Evolutionary conservation across 116 monocot genomes (phyloP).

Genomic region (Dioscorea cayenensis): DNA sequence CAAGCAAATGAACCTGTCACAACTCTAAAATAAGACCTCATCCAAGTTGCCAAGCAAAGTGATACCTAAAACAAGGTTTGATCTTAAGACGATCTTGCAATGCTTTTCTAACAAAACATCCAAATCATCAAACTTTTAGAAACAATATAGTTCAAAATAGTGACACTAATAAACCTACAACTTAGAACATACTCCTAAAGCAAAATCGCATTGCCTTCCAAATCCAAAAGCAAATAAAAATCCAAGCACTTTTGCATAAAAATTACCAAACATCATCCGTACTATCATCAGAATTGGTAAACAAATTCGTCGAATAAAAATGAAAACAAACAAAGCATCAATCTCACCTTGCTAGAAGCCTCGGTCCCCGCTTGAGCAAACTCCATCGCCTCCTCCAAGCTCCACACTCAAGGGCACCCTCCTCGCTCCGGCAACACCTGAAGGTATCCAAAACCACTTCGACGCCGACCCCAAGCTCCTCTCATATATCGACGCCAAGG

Average conservation of each 20-base stretch:
- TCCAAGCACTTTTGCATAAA: not conserved
- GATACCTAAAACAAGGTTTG: not conserved
- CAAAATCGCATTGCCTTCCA: not conserved
- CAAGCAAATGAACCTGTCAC: not conserved
- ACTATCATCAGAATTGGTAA: not conserved
- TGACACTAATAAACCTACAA: not conserved
- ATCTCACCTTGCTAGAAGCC: constrained; percentile 74
- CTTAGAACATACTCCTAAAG: not conserved
- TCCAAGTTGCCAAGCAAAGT: not conserved
- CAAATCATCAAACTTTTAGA: too few relatives aligned
- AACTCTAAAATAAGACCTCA: not conserved
- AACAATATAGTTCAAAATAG: too few relatives aligned
- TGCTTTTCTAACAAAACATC: too few relatives aligned
- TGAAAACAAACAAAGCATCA: not conserved
- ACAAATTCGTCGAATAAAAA: not conserved
- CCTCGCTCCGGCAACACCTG: constrained; percentile 64
- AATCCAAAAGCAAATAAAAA: not conserved
- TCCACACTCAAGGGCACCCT: constrained; percentile 85
- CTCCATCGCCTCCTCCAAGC: constrained; percentile 47
- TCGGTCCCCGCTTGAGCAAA: constrained; percentile 77
- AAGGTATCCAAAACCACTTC: constrained; percentile 75
- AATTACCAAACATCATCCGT: not conserved
- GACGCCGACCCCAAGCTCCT: constrained; percentile 48
- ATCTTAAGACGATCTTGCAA: too few relatives aligned
- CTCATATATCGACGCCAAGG: constrained; percentile 82